Evolutionary conservation across 768 basidiomycete genomes (phyloP).

Genomic region (Tulasnella sp.): DNA sequence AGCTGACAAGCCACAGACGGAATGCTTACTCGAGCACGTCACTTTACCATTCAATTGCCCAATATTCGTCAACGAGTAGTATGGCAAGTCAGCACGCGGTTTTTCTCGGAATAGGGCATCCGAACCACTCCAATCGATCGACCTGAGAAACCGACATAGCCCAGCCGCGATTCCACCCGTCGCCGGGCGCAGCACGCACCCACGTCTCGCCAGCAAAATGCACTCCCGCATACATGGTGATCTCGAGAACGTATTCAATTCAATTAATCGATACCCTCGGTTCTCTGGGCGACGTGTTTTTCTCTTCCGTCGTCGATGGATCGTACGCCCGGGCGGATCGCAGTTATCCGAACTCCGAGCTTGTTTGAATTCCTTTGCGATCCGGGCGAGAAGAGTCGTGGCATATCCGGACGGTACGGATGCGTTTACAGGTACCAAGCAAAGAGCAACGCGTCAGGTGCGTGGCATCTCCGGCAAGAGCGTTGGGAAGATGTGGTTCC

Average conservation of each 20-base stretch:
- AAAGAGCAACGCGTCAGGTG: background rate
- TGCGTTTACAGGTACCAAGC: background rate
- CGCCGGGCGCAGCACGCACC: background rate
- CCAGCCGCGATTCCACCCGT: background rate
- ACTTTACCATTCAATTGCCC: background rate
- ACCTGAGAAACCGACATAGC: constrained; percentile 7
- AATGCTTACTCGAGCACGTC: background rate
- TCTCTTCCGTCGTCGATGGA: background rate
- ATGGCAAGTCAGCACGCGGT: background rate
- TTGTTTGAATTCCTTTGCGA: background rate
- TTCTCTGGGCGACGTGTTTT: background rate
- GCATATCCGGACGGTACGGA: background rate
- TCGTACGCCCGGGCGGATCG: constrained; percentile 1
- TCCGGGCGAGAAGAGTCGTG: background rate
- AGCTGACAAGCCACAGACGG: background rate
- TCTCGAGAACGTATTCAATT: background rate
- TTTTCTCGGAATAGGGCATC: background rate
- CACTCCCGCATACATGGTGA: background rate
- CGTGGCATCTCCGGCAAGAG: background rate
- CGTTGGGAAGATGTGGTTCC: background rate
- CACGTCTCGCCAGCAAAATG: background rate
- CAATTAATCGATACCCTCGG: constrained; percentile 3
- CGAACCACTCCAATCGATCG: constrained; percentile 1
- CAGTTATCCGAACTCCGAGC: constrained; percentile 5
- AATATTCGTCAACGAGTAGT: background rate